Evolutionary conservation across 2,329 filamentous ascomycete genomes (phyloP).

Genomic region (Beauveria rudraprayagi): DNA sequence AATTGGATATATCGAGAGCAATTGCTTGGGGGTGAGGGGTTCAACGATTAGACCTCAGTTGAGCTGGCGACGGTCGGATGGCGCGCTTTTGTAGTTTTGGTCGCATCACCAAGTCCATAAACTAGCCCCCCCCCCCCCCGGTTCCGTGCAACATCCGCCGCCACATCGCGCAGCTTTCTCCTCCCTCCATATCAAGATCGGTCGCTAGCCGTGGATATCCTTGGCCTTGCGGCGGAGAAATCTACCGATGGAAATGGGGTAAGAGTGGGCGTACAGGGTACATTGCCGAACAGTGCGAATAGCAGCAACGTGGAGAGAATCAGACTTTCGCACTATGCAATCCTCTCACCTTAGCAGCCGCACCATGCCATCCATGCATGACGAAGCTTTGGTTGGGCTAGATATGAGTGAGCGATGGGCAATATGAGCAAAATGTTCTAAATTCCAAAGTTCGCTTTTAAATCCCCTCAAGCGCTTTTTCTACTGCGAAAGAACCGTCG

Average conservation of each 20-base stretch:
- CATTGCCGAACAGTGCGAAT: constrained; percentile 10
- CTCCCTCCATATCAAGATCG: neutral
- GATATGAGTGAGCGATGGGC: no score
- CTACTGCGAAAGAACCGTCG: neutral
- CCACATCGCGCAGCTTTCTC: neutral
- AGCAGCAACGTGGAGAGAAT: neutral
- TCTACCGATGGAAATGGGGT: neutral
- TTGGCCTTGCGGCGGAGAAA: neutral
- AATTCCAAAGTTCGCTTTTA: neutral
- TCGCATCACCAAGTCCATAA: neutral
- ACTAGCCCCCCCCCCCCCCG: neutral
- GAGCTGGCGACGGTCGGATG: neutral
- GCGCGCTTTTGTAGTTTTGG: constrained; percentile 7
- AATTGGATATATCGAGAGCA: neutral
- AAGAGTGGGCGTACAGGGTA: constrained; percentile 3
- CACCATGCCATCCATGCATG: neutral
- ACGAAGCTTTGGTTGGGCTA: neutral
- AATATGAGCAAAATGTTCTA: no score
- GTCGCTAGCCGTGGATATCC: neutral
- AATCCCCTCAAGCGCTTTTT: no score
- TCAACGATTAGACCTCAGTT: no score
- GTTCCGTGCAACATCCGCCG: constrained; percentile 1
- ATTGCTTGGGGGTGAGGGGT: no score
- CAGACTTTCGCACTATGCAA: constrained; percentile 4
- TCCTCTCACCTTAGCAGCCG: neutral